A percentile compares a stretch with the other conserved stretches of the same genome.
phyloP scores from a whole-genome alignment of 2,329 filamentous ascomycete genomes.

The Ceratocystis colombiana region DNA sequence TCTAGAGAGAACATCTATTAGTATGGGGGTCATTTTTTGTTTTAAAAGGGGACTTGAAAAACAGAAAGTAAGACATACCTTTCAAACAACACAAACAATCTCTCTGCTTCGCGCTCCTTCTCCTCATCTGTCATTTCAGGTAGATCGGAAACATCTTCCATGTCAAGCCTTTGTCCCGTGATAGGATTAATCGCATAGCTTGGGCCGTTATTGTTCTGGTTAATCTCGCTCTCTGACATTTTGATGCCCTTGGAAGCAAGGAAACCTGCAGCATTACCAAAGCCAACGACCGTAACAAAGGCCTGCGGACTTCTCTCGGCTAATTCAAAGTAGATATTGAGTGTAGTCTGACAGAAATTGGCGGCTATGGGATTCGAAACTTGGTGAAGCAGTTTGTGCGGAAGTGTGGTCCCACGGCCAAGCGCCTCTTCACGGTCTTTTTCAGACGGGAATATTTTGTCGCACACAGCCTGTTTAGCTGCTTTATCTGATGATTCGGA shows the following conservation, averaged over 20 bases:
- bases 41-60: not conserved
- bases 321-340: conserved; percentile 73
- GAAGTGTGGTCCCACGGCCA: conserved; percentile 61
- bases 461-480: conserved; percentile 49
- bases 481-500: conserved; percentile 23
- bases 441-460: conserved; percentile 61
- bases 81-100: conserved; percentile 83
- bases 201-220: conserved; percentile 29
- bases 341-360: conserved; percentile 63
- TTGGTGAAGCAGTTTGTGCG: conserved; percentile 66
- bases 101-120: conserved; percentile 84
- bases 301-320: conserved; percentile 68
- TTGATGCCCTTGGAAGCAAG: conserved; percentile 47
- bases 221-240: conserved; percentile 26
- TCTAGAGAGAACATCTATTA: conserved; percentile 30
- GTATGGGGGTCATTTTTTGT: not conserved
- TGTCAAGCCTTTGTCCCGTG: conserved; percentile 70
- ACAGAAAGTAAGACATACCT: conserved; percentile 40
- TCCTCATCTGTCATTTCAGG: conserved; percentile 82
- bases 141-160: conserved; percentile 48
- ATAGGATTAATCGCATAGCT: conserved; percentile 61
- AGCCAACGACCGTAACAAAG: conserved; percentile 87
- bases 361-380: conserved; percentile 64
- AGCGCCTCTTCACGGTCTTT: conserved; percentile 67
- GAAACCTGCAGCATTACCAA: conserved; percentile 86